Conservation (phyloP, 2,329 filamentous ascomycete genomes). For the Diaporthe nobilis region DNA sequence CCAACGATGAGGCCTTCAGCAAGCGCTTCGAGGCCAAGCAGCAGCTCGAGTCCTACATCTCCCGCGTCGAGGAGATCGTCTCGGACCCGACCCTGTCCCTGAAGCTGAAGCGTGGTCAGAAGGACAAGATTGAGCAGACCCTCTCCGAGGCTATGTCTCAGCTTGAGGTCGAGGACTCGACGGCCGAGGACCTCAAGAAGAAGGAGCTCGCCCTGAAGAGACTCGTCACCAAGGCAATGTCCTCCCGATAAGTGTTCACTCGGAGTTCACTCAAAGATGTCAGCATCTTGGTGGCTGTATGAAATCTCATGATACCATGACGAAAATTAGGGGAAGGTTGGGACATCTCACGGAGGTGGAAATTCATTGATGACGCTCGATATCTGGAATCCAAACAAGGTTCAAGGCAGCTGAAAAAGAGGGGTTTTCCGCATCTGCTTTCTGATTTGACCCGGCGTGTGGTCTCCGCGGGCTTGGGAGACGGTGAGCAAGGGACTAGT, state of each 20-base stretch:
- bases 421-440: conserved; percentile 22
- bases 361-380: conserved; percentile 33
- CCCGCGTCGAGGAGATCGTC: conserved; percentile 98
- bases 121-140: conserved; percentile 99
- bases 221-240: conserved; percentile 98
- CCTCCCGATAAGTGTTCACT: conserved; percentile 77
- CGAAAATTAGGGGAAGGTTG: conserved; percentile 31
- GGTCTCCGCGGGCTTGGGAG: conserved; percentile 18
- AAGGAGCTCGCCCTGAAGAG: conserved; percentile 99
- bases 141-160: conserved; percentile 98
- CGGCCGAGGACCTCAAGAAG: conserved; percentile 98
- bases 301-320: conserved; percentile 40
- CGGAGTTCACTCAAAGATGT: too few species aligned
- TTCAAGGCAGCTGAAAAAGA: conserved; percentile 23
- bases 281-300: too few species aligned
- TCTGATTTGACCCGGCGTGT: conserved; percentile 12
- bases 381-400: conserved; percentile 24
- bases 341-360: conserved; percentile 30
- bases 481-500: conserved; percentile 26
- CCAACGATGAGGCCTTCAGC: conserved; percentile 96
- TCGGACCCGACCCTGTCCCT: conserved; percentile 95
- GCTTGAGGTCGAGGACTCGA: conserved; percentile 94
- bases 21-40: conserved; percentile 99
- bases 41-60: conserved; percentile 99
- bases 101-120: conserved; percentile 98